Base-by-base conservation (phyloP, 108 stramenopile species). In the Schizochytrium sp. region DNA sequence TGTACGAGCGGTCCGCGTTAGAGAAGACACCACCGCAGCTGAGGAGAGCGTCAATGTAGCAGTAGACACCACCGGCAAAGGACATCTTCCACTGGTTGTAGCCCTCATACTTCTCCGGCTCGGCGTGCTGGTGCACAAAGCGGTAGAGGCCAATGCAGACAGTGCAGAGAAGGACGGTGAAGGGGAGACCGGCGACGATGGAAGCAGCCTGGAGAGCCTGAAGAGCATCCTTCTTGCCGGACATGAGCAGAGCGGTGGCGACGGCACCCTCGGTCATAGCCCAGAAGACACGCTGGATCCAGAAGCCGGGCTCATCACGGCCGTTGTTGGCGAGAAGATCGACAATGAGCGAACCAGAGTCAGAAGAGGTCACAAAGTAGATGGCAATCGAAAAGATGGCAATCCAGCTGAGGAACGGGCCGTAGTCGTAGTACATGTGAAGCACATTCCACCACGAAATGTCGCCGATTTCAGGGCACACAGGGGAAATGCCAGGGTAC, bases 301-400 rank as follows among this genome's bases (percentile, higher is more conserved):
- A 92, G 71, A 93, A 93, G 72, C 93, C 93, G 8, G 89, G 89
- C 5, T 93, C 93, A 87, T 92, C 87, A 19, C 55, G 72, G 28
- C 94, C 95, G 90, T 95, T 95, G 5, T 92, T 90, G 25, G 94
- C 91, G 2, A 95, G 58, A 44, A 91, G 48, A 72, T 95, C 95
- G 44, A 95, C 94, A 72, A 95, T 89, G 72, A 95, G 88, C 48
- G 93, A 92, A 45, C 94, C 95, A 87, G 94, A 93, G 76, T 95
- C 95, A 8, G 94, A 93, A 4, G 92, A 93, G 10, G 95, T 95
- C 58, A 94, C 88, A 72, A 95, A 95, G 91, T 95, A 95, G 41
- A 89, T 43, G 12, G 55, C 72, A 53, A 94, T 71, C 6, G 94
- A 72, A 58, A 93, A 72, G 57, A 94, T 88, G 18, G 90, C 90